Conservation (phyloP, 129 eudicot genomes). For the Gnaphalium uliginosum region DNA sequence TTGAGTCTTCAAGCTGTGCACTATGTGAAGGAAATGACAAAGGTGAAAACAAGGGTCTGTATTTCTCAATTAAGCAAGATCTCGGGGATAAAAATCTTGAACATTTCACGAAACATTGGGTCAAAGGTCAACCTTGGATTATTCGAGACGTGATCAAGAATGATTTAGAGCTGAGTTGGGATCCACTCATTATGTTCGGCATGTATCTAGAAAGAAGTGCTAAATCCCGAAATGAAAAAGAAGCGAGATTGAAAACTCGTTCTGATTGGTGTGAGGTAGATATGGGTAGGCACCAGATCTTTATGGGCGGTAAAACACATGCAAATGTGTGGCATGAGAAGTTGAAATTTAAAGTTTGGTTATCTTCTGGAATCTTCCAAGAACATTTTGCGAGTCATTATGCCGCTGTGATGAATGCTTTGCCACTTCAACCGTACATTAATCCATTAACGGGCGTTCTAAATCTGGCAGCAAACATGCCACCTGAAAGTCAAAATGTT, state of each 20-base stretch:
- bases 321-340: slow-evolving; percentile 58
- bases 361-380: slow-evolving; percentile 66
- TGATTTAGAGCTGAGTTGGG: slow-evolving; percentile 63
- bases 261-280: slow-evolving; percentile 92
- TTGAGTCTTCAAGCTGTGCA: slow-evolving; percentile 42
- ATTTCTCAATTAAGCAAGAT: slow-evolving; percentile 49
- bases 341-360: slow-evolving; percentile 66
- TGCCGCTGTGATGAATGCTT: slow-evolving; percentile 46
- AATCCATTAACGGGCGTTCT: slow-evolving; percentile 67
- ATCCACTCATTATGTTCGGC: slow-evolving; percentile 69
- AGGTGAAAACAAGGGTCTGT: slow-evolving; percentile 44
- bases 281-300: slow-evolving; percentile 56
- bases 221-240: slow-evolving; percentile 38
- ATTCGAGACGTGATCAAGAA: slow-evolving; percentile 55
- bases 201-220: slow-evolving; percentile 60
- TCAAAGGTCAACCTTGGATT: slow-evolving; percentile 79
- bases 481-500: slow-evolving; percentile 49
- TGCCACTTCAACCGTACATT: slow-evolving; percentile 74
- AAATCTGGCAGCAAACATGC: slow-evolving; percentile 60
- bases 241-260: slow-evolving; percentile 39
- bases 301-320: slow-evolving; percentile 65
- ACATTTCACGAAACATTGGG: slow-evolving; percentile 91
- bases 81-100: slow-evolving; percentile 51
- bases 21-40: slow-evolving; percentile 45
- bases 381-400: slow-evolving; percentile 69